Percentiles rank a stretch among this genome's conserved stretches.
These are phyloP conservation scores for Bretziella fagacearum DNA, from an alignment of 2,329 filamentous ascomycete species.

Conservation along the genomic window DNA sequence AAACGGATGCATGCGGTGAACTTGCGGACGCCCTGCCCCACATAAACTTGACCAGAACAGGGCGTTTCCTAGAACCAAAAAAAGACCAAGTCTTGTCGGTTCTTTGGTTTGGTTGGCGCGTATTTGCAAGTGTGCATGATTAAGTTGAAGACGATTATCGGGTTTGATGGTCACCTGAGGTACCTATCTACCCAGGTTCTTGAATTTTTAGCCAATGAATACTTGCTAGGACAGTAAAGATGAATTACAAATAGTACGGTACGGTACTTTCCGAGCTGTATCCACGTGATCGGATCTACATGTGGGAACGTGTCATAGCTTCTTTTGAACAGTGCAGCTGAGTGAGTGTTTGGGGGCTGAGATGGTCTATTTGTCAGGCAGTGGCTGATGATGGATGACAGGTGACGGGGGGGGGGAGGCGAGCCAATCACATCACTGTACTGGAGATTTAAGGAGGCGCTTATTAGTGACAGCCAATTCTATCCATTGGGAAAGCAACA, in stretches of 20 bases:
- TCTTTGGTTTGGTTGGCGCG: no score
- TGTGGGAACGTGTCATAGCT: background rate
- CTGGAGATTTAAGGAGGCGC: no score
- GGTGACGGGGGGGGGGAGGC: no score
- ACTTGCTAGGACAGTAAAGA: background rate
- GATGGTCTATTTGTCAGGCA: background rate
- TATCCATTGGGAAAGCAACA: no score
- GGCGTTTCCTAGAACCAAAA: background rate
- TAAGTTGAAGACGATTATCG: no score
- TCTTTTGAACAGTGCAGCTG: no score
- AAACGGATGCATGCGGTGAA: background rate
- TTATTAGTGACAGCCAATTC: no score
- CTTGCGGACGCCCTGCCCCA: background rate
- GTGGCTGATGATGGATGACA: no score
- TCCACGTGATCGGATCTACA: constrained; percentile 3
- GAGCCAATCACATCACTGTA: no score
- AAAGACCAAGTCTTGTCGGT: background rate
- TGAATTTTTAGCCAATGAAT: background rate
- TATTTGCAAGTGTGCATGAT: no score
- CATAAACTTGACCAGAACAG: background rate
- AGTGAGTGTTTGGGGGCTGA: background rate
- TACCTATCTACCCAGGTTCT: no score
- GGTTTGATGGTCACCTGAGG: no score
- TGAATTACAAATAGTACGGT: background rate
- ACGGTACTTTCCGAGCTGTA: background rate